A percentile compares a stretch with the other conserved stretches of the same genome.
Conservation (phyloP, 495 filamentous ascomycete species). For the Pyrenula massariospora region DNA sequence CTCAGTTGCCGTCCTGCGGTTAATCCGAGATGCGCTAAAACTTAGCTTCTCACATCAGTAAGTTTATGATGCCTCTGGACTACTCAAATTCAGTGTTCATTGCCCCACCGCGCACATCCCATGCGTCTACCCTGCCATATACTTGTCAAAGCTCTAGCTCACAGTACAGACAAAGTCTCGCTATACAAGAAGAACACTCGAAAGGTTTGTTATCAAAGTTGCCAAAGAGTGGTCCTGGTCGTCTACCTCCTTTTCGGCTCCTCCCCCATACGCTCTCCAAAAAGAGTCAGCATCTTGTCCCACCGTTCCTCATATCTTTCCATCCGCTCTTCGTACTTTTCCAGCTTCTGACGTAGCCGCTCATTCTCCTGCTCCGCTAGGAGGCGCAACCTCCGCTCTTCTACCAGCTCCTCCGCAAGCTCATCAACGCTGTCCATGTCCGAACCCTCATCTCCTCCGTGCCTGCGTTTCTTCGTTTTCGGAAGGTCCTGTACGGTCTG, state of each 20-base stretch:
- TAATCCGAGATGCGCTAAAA: no score
- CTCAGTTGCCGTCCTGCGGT: no score
- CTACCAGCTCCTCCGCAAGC: background rate
- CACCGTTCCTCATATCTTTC: constrained; percentile 1
- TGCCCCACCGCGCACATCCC: background rate
- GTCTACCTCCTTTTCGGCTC: background rate
- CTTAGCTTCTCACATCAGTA: no score
- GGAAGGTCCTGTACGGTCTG: background rate
- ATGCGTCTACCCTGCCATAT: background rate
- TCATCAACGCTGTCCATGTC: background rate
- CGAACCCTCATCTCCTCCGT: background rate
- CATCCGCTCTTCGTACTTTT: constrained; percentile 1
- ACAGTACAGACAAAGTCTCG: background rate
- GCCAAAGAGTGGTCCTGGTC: background rate
- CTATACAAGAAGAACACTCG: background rate
- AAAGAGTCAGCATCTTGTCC: constrained; percentile 1
- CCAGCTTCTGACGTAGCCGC: background rate
- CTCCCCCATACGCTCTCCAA: background rate
- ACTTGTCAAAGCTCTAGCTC: background rate
- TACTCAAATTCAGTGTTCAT: no score
- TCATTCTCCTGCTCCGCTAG: constrained; percentile 1
- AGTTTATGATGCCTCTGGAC: no score
- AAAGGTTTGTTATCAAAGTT: background rate
- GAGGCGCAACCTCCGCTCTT: constrained; percentile 1
- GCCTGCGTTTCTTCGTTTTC: background rate